phyloP scores from a whole-genome alignment of 345 rosid species.

The Rhodomyrtus tomentosa region DNA sequence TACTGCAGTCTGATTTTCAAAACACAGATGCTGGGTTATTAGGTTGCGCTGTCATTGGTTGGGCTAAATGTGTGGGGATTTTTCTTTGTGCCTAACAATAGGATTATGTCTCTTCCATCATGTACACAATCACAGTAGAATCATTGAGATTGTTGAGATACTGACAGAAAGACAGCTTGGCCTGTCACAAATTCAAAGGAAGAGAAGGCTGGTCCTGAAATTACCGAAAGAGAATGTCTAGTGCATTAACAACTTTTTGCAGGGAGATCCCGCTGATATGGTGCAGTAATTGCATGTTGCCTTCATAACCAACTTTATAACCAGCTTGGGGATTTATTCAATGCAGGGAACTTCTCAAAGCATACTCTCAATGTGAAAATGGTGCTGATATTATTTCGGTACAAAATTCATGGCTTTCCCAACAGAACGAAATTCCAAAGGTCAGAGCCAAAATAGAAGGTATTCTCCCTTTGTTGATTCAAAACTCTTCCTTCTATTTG shows the following conservation, averaged over 20 bases:
- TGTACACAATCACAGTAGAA: not conserved
- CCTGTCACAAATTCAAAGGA: not conserved
- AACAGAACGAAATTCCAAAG: conserved; percentile 51
- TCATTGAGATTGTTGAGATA: not conserved
- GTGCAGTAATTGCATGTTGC: not conserved
- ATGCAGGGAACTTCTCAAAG: conserved; percentile 77
- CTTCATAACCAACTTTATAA: not conserved
- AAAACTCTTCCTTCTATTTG: not conserved
- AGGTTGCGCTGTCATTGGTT: not conserved
- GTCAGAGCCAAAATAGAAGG: conserved; percentile 30
- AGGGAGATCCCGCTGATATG: not conserved
- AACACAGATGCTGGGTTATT: not conserved
- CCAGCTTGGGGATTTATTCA: not conserved
- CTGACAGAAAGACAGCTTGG: not conserved
- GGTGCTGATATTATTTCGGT: conserved; percentile 68
- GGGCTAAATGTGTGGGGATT: not conserved
- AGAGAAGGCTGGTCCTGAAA: not conserved
- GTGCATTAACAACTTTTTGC: not conserved
- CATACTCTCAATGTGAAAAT: conserved; percentile 63
- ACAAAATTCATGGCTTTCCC: conserved; percentile 87
- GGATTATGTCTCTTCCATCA: not conserved
- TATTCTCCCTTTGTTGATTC: not conserved
- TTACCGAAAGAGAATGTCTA: not conserved
- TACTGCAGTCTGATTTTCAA: not conserved
- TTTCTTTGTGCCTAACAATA: not conserved